phyloP scores from a whole-genome alignment of 2,329 filamentous ascomycete genomes.

The Fusarium xylarioides region DNA sequence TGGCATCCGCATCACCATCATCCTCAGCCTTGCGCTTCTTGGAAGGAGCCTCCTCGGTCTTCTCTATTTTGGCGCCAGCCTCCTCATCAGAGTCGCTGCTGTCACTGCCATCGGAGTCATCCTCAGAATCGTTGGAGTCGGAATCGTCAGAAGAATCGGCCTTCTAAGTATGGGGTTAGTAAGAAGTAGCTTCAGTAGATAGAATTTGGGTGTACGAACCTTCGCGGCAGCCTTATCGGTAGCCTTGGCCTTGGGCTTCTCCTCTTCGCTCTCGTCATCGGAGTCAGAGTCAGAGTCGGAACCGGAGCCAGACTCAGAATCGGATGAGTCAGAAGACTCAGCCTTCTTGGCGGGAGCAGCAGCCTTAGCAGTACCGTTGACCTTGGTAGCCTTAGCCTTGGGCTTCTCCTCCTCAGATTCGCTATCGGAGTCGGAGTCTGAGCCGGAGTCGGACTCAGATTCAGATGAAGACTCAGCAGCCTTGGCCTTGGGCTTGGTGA shows the following conservation, averaged over 20 bases:
- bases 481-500: constrained; percentile 45
- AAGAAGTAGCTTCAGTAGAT: neutral
- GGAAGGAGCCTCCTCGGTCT: constrained; percentile 52
- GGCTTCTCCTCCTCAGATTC: constrained; percentile 49
- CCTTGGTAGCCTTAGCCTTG: constrained; percentile 45
- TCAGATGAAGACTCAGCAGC: constrained; percentile 46
- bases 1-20: constrained; percentile 59
- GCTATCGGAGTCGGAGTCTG: constrained; percentile 47
- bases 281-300: constrained; percentile 52
- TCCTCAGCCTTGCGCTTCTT: constrained; percentile 62
- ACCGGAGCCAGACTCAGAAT: constrained; percentile 51
- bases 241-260: constrained; percentile 43
- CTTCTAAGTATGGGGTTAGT: constrained; percentile 39
- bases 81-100: constrained; percentile 50
- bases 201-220: constrained; percentile 35
- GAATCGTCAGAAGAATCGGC: constrained; percentile 45
- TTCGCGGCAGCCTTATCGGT: constrained; percentile 48
- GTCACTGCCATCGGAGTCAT: constrained; percentile 43
- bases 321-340: constrained; percentile 41
- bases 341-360: constrained; percentile 35
- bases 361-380: constrained; percentile 39
- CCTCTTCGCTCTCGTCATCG: constrained; percentile 52
- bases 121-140: constrained; percentile 48
- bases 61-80: constrained; percentile 48
- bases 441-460: constrained; percentile 46